phyloP scores from a whole-genome alignment of 2,329 filamentous ascomycete genomes.

The Fonsecaea pugnacius region DNA sequence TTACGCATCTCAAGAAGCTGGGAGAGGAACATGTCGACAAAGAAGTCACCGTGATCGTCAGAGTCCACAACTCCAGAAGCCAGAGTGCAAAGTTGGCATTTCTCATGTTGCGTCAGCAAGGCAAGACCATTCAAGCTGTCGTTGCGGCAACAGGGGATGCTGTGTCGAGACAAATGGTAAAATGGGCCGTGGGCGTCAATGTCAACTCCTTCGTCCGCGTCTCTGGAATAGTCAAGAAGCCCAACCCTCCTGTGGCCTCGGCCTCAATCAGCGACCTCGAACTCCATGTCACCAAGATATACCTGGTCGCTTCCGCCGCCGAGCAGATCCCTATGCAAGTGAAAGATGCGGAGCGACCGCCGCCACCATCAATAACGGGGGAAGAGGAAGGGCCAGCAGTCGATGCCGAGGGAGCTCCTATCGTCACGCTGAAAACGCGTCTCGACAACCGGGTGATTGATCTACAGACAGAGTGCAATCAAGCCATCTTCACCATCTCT shows the following conservation, averaged over 20 bases:
- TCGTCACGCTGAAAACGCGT: slow-evolving; percentile 80
- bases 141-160: slow-evolving; percentile 62
- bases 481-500: slow-evolving; percentile 78
- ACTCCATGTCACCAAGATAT: slow-evolving; percentile 86
- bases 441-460: slow-evolving; percentile 93
- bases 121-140: slow-evolving; percentile 82
- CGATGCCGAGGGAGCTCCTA: slow-evolving; percentile 62
- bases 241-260: slow-evolving; percentile 85
- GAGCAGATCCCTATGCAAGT: slow-evolving; percentile 65
- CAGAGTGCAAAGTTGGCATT: slow-evolving; percentile 93
- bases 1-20: slow-evolving; percentile 65
- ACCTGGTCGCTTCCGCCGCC: slow-evolving; percentile 70
- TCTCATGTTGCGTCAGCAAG: slow-evolving; percentile 78
- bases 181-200: slow-evolving; percentile 77
- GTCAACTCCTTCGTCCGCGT: slow-evolving; percentile 82
- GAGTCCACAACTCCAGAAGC: slow-evolving; percentile 83
- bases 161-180: slow-evolving; percentile 88
- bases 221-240: slow-evolving; percentile 79
- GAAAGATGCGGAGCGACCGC: slow-evolving; percentile 57
- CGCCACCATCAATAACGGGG: slow-evolving; percentile 47
- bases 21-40: slow-evolving; percentile 67
- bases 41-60: slow-evolving; percentile 75
- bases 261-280: slow-evolving; percentile 79
- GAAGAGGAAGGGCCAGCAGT: slow-evolving; percentile 49
- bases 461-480: slow-evolving; percentile 86